Percentiles rank a stretch among this genome's conserved stretches.
phyloP scores from a whole-genome alignment of 306 rosid genomes.

The Ochetophila trinervis region DNA sequence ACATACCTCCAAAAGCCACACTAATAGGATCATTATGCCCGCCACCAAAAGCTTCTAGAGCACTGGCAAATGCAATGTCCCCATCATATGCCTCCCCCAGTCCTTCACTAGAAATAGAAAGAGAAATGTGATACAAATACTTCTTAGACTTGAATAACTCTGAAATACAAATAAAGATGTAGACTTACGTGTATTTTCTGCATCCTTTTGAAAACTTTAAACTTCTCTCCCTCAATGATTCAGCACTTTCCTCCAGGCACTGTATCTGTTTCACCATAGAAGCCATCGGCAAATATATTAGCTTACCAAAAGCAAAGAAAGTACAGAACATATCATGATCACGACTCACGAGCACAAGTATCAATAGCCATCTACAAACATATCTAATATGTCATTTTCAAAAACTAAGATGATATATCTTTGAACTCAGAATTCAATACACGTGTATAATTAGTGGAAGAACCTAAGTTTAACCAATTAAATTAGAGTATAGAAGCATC shows the following conservation, averaged over 20 bases:
- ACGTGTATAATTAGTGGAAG: not conserved
- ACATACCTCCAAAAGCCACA: conserved; percentile 96
- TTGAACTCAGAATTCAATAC: no score
- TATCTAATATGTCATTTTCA: not conserved
- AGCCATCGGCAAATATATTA: conserved; percentile 18
- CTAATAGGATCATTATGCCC: conserved; percentile 99
- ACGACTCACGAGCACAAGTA: not conserved
- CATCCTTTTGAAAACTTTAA: conserved; percentile 93
- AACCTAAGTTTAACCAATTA: not conserved
- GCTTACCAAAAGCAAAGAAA: not conserved
- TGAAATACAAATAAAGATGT: not conserved
- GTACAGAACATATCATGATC: not conserved
- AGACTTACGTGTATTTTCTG: conserved; percentile 95
- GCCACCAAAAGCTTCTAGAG: conserved; percentile 93
- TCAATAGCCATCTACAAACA: not conserved
- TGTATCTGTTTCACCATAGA: conserved; percentile 72
- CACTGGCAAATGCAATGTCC: conserved; percentile 98
- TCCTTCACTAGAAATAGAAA: conserved; percentile 68
- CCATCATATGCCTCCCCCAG: conserved; percentile 99
- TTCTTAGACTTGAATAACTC: conserved; percentile 2
- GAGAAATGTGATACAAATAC: conserved; percentile 30
- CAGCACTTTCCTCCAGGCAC: conserved; percentile 97
- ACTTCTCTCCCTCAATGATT: conserved; percentile 90
- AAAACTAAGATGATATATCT: not conserved
- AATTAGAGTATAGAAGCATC: not conserved